These are phyloP conservation scores for Penicillium expansum DNA, from an alignment of 2,329 filamentous ascomycete genomes.

Conservation along the genomic window DNA sequence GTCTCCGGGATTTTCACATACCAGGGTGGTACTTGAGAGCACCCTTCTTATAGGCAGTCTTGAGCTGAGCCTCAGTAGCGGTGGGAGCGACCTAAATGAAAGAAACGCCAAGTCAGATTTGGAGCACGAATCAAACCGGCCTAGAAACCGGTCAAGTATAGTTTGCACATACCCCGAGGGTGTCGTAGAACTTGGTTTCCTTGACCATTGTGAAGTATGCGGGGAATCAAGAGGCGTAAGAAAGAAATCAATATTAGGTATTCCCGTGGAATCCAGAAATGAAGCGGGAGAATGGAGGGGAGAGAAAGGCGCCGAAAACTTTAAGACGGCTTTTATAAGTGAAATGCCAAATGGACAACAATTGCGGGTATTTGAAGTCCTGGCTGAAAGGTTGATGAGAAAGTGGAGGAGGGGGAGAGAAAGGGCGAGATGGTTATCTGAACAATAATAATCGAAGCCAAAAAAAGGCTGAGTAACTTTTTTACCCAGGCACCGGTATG, in stretches of 20 bases:
- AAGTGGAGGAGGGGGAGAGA: constrained; percentile 13
- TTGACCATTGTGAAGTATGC: constrained; percentile 47
- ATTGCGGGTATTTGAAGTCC: constrained; percentile 8
- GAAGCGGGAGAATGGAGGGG: constrained; percentile 15
- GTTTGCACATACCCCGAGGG: constrained; percentile 45
- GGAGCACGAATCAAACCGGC: background rate
- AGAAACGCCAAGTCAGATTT: constrained; percentile 29
- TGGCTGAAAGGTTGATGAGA: constrained; percentile 10
- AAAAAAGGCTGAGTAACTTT: constrained; percentile 26
- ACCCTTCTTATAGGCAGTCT: constrained; percentile 91
- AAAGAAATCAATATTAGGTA: constrained; percentile 1
- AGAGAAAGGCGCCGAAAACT: constrained; percentile 11
- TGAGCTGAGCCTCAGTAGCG: constrained; percentile 81
- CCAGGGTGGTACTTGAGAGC: constrained; percentile 85
- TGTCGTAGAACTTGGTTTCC: constrained; percentile 51
- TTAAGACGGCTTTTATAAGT: constrained; percentile 2
- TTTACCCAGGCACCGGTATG: constrained; percentile 24
- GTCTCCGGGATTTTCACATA: constrained; percentile 54
- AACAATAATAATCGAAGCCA: constrained; percentile 20
- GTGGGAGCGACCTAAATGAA: constrained; percentile 66
- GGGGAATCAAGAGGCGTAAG: constrained; percentile 19
- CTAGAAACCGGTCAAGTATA: background rate
- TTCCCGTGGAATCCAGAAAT: constrained; percentile 5
- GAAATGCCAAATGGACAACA: constrained; percentile 12
- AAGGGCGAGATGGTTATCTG: constrained; percentile 14